Conservation (phyloP, 164 flowering plant genomes). For the Akebia trifoliata region DNA sequence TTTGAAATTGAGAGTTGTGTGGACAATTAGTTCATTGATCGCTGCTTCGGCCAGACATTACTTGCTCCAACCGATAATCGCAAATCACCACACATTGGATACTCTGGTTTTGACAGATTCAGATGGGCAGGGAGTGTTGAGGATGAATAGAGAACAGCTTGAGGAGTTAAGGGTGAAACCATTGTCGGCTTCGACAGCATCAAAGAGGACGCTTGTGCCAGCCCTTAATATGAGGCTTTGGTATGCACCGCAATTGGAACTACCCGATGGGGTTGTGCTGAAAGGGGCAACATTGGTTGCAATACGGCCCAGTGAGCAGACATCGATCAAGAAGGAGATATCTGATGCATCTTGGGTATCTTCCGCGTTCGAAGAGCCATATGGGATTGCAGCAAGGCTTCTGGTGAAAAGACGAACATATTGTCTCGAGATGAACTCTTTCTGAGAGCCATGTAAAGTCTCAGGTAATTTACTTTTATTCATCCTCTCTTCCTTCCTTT, state of each 20-base stretch:
- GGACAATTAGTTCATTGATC: conserved; percentile 13
- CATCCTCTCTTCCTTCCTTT: not conserved
- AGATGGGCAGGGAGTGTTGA: conserved; percentile 11
- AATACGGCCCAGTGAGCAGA: conserved; percentile 27
- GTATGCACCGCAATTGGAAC: conserved; percentile 27
- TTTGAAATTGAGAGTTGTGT: conserved; percentile 7
- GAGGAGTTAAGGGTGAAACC: conserved; percentile 24
- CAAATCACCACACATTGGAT: conserved; percentile 10
- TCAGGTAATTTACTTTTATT: conserved; percentile 2
- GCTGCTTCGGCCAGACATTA: conserved; percentile 10
- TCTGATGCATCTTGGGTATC: conserved; percentile 25
- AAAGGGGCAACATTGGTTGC: conserved; percentile 31
- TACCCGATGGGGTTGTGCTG: conserved; percentile 28
- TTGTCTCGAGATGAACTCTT: conserved; percentile 14
- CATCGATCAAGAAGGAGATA: conserved; percentile 12
- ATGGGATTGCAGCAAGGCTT: conserved; percentile 29
- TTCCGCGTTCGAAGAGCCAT: conserved; percentile 28
- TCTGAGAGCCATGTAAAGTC: not conserved
- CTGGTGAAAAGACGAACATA: conserved; percentile 32
- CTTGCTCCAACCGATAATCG: conserved; percentile 15
- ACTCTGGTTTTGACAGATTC: conserved; percentile 11
- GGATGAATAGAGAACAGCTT: conserved; percentile 10
- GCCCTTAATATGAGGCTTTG: conserved; percentile 29
- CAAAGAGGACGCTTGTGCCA: conserved; percentile 29
- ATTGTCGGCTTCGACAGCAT: conserved; percentile 22